A percentile compares a stretch with the other conserved stretches of the same genome.
phyloP scores from a whole-genome alignment of 73 alveolate species.

The Blepharisma stoltei region DNA sequence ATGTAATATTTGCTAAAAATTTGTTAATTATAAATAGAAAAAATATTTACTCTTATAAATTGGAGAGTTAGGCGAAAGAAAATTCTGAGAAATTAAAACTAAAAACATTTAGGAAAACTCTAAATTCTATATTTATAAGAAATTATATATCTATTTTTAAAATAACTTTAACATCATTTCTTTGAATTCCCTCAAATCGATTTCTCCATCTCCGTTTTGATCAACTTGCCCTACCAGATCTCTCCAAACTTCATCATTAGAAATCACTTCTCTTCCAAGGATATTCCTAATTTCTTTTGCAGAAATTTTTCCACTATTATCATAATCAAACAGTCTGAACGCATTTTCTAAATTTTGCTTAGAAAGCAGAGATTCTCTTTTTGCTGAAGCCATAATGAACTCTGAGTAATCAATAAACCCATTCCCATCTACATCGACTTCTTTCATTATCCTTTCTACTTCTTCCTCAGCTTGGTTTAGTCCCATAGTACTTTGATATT shows the following conservation, averaged over 20 bases:
- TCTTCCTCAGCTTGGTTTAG: constrained; percentile 36
- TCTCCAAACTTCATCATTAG: constrained; percentile 47
- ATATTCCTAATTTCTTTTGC: constrained; percentile 54
- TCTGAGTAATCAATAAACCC: constrained; percentile 49
- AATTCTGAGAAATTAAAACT: no score
- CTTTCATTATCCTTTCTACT: constrained; percentile 47
- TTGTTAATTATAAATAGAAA: no score
- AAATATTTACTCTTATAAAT: no score
- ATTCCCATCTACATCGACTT: constrained; percentile 50
- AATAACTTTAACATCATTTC: constrained; percentile 44
- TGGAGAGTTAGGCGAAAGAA: no score
- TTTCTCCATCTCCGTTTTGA: constrained; percentile 65
- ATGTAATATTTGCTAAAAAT: no score
- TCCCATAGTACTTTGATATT: constrained; percentile 30
- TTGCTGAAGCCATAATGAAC: constrained; percentile 41
- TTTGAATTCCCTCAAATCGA: constrained; percentile 56
- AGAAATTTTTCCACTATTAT: constrained; percentile 56
- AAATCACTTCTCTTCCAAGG: constrained; percentile 44
- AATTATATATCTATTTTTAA: no score
- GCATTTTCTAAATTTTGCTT: constrained; percentile 11
- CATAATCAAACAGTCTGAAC: not conserved
- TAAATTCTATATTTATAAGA: no score
- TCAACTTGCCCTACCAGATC: constrained; percentile 61
- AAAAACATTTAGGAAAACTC: no score
- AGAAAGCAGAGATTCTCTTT: constrained; percentile 29